Evolutionary conservation across 306 rosid genomes (phyloP).

Genomic region (Fragaria ananassa): DNA sequence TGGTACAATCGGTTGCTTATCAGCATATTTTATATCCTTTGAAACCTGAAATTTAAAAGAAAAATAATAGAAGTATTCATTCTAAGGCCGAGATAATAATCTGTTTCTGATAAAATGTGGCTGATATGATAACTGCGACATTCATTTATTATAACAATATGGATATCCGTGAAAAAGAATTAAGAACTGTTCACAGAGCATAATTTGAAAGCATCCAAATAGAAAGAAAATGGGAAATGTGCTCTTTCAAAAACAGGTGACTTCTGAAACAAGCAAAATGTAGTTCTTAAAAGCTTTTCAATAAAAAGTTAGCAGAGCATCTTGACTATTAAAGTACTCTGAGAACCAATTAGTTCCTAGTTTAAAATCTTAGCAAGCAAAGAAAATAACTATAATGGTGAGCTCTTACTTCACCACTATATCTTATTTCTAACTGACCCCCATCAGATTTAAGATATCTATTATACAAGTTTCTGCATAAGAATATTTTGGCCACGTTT

Average conservation of each 20-base stretch:
- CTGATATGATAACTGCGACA: neutral
- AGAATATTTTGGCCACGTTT: neutral
- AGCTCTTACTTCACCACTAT: neutral
- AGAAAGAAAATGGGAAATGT: neutral
- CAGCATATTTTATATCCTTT: conserved; percentile 93
- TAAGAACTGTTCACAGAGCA: neutral
- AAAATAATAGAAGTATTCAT: conserved; percentile 13
- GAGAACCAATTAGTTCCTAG: neutral
- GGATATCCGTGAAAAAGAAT: conserved; percentile 9
- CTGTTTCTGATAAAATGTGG: neutral
- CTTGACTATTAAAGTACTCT: neutral
- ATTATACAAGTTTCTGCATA: neutral
- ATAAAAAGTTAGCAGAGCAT: neutral
- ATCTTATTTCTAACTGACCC: neutral
- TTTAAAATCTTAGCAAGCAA: neutral
- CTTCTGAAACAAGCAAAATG: neutral
- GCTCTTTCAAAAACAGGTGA: neutral
- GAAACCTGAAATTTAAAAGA: conserved; percentile 61
- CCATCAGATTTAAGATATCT: neutral
- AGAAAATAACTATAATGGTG: neutral
- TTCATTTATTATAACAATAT: neutral
- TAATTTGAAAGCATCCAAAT: neutral
- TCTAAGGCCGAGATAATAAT: conserved; percentile 12
- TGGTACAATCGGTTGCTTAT: conserved; percentile 89
- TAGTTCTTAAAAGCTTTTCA: neutral